Evolutionary conservation across 139 green algal species (phyloP).

Genomic region (Closterium sp.): DNA sequence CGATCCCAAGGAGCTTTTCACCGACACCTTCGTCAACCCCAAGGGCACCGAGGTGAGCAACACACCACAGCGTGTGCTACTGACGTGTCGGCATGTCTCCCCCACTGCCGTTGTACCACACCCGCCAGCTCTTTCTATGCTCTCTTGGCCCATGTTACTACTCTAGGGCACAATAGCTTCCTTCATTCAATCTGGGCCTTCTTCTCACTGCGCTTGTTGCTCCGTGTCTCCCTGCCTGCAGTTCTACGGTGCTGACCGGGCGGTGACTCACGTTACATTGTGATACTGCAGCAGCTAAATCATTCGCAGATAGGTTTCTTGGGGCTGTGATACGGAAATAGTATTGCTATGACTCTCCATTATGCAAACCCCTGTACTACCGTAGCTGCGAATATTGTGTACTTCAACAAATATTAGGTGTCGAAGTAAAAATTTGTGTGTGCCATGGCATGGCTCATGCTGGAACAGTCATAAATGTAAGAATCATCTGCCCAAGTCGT

Average conservation of each 20-base stretch:
- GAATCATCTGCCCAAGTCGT: too few species aligned
- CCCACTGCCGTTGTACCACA: too few species aligned
- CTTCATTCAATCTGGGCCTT: not conserved
- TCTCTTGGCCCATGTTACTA: not conserved
- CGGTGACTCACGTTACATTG: not conserved
- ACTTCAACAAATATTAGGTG: too few species aligned
- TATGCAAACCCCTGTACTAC: not conserved
- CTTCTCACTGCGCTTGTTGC: not conserved
- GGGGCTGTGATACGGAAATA: too few species aligned
- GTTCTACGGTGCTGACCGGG: not conserved
- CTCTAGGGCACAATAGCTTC: not conserved
- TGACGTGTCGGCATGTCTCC: not conserved
- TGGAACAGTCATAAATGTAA: too few species aligned
- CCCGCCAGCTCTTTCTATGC: too few species aligned
- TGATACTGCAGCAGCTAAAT: not conserved
- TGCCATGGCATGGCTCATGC: too few species aligned
- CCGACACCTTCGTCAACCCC: conserved; percentile 10
- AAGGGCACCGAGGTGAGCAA: not conserved
- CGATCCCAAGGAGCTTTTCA: conserved; percentile 12
- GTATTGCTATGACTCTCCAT: not conserved
- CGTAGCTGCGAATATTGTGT: not conserved
- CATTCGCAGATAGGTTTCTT: not conserved
- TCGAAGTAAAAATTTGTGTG: too few species aligned
- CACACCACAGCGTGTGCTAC: not conserved
- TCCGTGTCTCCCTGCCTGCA: not conserved